Conservation (phyloP, 495 filamentous ascomycete species). For the Viridothelium virens region DNA sequence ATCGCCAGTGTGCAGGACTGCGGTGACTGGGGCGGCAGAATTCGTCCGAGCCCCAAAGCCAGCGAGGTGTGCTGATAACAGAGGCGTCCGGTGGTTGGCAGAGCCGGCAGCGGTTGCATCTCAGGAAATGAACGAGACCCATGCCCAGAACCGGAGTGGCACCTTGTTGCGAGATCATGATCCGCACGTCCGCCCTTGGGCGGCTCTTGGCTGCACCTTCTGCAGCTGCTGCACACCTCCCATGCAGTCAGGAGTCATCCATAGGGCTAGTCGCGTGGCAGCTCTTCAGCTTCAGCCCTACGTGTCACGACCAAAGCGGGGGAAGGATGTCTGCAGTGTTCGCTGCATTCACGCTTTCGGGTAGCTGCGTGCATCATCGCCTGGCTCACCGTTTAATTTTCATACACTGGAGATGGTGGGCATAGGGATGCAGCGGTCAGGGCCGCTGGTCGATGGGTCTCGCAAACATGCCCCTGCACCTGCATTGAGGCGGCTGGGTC, state of each 20-base stretch:
- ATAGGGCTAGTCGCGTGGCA: slow-evolving; percentile 11
- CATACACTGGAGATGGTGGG: neutral
- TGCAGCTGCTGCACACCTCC: neutral
- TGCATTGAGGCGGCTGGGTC: neutral
- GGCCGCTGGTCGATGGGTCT: neutral
- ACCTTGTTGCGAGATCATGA: neutral
- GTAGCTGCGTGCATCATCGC: neutral
- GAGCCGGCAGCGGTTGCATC: neutral
- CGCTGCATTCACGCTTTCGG: neutral
- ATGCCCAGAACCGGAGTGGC: neutral
- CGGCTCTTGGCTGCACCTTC: slow-evolving; percentile 8
- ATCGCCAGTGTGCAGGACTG: no score
- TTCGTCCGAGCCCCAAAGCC: neutral
- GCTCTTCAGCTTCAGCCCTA: slow-evolving; percentile 11
- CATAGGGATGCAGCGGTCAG: neutral
- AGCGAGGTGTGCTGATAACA: neutral
- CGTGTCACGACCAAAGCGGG: slow-evolving; percentile 3
- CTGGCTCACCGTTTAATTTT: slow-evolving; percentile 1
- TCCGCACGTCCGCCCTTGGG: neutral
- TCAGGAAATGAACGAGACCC: neutral
- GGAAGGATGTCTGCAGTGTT: neutral
- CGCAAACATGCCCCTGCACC: neutral
- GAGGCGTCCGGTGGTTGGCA: neutral
- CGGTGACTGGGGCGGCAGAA: neutral
- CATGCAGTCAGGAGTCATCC: slow-evolving; percentile 1